Evolutionary conservation across 164 flowering plant genomes (phyloP).

Genomic region (Tetracentron sinense): DNA sequence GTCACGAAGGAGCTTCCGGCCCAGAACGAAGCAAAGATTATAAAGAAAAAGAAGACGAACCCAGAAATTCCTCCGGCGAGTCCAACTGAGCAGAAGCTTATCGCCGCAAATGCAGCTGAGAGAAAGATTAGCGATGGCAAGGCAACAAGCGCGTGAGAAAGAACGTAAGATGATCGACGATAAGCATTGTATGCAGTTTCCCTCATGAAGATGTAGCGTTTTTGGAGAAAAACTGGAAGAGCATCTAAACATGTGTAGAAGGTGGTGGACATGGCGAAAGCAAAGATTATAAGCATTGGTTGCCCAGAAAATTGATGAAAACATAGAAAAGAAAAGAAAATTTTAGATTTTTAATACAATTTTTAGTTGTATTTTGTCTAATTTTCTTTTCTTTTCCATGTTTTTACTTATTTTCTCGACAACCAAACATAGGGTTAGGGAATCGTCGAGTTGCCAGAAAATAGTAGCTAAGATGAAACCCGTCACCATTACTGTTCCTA

Average conservation of each 20-base stretch:
- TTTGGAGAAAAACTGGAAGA: conserved; percentile 50
- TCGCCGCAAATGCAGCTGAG: conserved; percentile 33
- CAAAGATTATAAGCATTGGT: too few species aligned
- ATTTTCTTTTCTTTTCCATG: too few species aligned
- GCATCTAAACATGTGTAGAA: conserved; percentile 60
- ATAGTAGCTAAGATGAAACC: conserved; percentile 52
- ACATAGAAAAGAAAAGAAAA: too few species aligned
- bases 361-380: too few species aligned
- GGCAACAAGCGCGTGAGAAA: conserved; percentile 34
- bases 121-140: conserved; percentile 36
- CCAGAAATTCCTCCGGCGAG: conserved; percentile 42
- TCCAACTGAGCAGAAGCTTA: conserved; percentile 47
- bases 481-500: conserved; percentile 41
- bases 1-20: conserved; percentile 54
- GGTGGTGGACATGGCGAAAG: conserved; percentile 59
- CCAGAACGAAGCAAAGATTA: conserved; percentile 44
- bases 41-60: conserved; percentile 40
- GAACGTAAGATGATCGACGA: conserved; percentile 41
- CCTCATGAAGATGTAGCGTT: conserved; percentile 54
- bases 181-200: conserved; percentile 55
- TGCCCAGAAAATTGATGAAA: too few species aligned
- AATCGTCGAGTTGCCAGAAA: conserved; percentile 43
- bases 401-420: too few species aligned
- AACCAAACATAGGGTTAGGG: too few species aligned
- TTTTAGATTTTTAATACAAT: too few species aligned